Evolutionary conservation across 768 basidiomycete genomes (phyloP), one percentile per base, ranked within the genome.

Genomic region (Kwoniella europaea): DNA sequence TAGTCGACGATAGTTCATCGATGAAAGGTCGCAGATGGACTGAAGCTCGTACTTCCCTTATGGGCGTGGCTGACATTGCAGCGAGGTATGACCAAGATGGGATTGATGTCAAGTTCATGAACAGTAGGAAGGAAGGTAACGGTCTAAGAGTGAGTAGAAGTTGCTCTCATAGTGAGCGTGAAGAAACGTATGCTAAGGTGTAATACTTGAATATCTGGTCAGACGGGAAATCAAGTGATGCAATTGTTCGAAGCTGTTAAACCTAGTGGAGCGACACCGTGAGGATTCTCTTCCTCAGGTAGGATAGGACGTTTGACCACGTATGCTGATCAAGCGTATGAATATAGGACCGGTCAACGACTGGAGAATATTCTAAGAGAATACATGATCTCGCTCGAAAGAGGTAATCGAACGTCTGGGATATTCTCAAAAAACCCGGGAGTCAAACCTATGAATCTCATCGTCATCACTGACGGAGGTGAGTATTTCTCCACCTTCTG

Each of bases 21-120:
- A 78, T 82, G 75, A 73, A 74, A 16, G 81, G 79, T 13, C 67
- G 67, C 18, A 60, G 73, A 56, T 82, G 81, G 81, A 65, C 67
- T 20, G 63, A 78, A 43, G 77, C 79, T 2, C 29, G 68, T 13
- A 52, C 43, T 18, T 73, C 78, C 2, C 56, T 82, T 55, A 74
- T 74, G 69, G 77, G 73, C 24, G 73, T 81, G 6, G 77, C 78
- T 2, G 78, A 77, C 54, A 71, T 71, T 0, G 82, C 75, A 5
- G 75, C 75, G 27, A 44, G 55, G 46, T 77, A 64, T 29, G 63
- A 64, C 22, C 62, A 71, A 58, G 70, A 79, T 62, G 76, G 79
- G 24, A 67, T 82, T 27, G 82, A 82, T 59, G 59, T 82, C 1
- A 72, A 79, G 63, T 81, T 82, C 52, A 42, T 81, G n/a, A 82